phyloP scores from a whole-genome alignment of 225 moss, liverwort and hornwort genomes.

The Asterella californica region DNA sequence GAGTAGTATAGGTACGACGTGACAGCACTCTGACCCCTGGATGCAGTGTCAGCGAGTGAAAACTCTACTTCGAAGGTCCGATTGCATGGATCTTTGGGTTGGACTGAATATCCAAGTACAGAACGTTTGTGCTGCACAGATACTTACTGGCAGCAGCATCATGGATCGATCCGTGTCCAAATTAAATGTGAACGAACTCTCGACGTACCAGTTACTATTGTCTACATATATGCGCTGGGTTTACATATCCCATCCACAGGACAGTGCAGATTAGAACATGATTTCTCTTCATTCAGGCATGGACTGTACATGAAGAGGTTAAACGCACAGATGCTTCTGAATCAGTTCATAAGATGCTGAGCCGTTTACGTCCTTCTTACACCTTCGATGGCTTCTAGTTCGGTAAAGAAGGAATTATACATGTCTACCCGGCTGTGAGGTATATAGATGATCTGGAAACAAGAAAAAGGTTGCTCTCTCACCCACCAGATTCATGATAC shows the following conservation, averaged over 20 bases:
- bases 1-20: not conserved
- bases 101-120: not conserved
- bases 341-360: not conserved
- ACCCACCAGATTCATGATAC: not conserved
- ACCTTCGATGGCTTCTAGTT: not conserved
- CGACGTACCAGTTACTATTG: too few species aligned
- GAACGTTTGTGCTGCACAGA: not conserved
- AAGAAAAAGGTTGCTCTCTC: not conserved
- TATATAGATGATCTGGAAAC: not conserved
- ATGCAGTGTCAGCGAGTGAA: not conserved
- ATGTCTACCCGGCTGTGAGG: too few species aligned
- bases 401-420: not conserved
- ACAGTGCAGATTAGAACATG: too few species aligned
- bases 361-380: not conserved
- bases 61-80: not conserved
- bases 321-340: too few species aligned
- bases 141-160: not conserved
- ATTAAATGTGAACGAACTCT: not conserved
- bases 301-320: too few species aligned
- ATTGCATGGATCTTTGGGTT: not conserved
- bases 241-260: too few species aligned
- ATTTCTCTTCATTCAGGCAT: too few species aligned
- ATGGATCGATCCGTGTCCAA: not conserved
- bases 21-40: not conserved
- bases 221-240: not conserved